Conservation (phyloP, 2,329 filamentous ascomycete species). For the Paracamarosporium sp. region DNA sequence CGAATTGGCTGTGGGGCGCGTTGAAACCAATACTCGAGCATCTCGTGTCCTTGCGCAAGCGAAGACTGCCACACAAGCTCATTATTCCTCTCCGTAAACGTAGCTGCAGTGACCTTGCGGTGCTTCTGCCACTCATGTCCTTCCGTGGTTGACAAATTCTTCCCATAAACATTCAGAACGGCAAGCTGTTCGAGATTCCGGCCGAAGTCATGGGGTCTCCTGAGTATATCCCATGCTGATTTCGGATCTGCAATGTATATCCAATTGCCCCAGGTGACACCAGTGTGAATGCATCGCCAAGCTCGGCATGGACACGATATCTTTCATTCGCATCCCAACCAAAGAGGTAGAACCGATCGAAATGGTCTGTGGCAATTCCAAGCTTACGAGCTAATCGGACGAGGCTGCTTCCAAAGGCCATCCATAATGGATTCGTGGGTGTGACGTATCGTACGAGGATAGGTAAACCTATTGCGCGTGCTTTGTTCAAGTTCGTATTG, state of each 20-base stretch:
- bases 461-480: slow-evolving; percentile 18
- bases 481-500: neutral
- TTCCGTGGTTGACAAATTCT: slow-evolving; percentile 28
- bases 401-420: slow-evolving; percentile 16
- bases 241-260: slow-evolving; percentile 19
- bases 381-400: slow-evolving; percentile 7
- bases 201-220: slow-evolving; percentile 18
- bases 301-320: slow-evolving; percentile 12
- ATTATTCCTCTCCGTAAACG: slow-evolving; percentile 36
- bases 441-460: slow-evolving; percentile 20
- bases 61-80: slow-evolving; percentile 30
- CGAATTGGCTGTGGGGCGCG: slow-evolving; percentile 3
- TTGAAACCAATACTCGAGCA: slow-evolving; percentile 25
- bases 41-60: slow-evolving; percentile 17
- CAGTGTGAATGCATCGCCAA: slow-evolving; percentile 20
- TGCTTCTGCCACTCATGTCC: slow-evolving; percentile 34
- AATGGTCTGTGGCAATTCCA: slow-evolving; percentile 2
- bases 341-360: slow-evolving; percentile 14
- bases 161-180: slow-evolving; percentile 29
- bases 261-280: slow-evolving; percentile 17
- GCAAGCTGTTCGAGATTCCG: slow-evolving; percentile 22
- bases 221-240: slow-evolving; percentile 16
- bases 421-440: slow-evolving; percentile 20
- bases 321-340: slow-evolving; percentile 24
- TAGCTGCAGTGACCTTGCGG: slow-evolving; percentile 26